Conservation (phyloP, 139 green algal species). For the Desmodesmus armatus region DNA sequence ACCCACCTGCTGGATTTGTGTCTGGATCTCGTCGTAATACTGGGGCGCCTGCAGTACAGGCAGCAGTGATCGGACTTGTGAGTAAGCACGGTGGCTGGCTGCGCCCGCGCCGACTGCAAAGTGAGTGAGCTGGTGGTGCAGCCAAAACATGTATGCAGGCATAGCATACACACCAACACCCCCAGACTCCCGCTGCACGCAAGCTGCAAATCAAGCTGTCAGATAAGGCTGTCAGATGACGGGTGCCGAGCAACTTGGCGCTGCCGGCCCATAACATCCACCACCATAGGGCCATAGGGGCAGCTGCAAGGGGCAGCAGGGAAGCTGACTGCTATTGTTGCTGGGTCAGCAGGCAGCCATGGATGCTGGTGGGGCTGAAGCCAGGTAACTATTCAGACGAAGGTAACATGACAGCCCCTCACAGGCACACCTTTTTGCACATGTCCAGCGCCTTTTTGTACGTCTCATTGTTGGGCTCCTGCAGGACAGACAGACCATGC, state of each 20-base stretch:
- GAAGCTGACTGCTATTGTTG: neutral
- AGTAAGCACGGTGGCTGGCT: neutral
- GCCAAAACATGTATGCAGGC: neutral
- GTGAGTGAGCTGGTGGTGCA: neutral
- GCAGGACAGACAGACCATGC: neutral
- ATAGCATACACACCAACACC: no score
- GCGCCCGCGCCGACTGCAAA: neutral
- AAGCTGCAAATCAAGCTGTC: no score
- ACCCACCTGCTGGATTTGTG: constrained; percentile 65
- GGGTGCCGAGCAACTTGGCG: no score
- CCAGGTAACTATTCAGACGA: neutral
- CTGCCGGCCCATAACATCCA: no score
- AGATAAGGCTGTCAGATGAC: no score
- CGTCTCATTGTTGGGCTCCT: constrained; percentile 92
- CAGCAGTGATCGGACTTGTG: neutral
- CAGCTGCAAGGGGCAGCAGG: neutral
- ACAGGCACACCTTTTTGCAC: constrained; percentile 80
- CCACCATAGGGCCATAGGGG: no score
- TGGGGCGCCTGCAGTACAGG: constrained; percentile 69
- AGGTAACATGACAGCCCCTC: neutral
- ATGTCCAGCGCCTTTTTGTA: constrained; percentile 97
- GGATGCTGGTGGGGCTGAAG: neutral
- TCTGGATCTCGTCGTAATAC: constrained; percentile 92
- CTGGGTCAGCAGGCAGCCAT: neutral
- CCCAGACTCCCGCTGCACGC: no score